Conservation (phyloP, 305 asterid genomes). For the Coffea humblotiana region DNA sequence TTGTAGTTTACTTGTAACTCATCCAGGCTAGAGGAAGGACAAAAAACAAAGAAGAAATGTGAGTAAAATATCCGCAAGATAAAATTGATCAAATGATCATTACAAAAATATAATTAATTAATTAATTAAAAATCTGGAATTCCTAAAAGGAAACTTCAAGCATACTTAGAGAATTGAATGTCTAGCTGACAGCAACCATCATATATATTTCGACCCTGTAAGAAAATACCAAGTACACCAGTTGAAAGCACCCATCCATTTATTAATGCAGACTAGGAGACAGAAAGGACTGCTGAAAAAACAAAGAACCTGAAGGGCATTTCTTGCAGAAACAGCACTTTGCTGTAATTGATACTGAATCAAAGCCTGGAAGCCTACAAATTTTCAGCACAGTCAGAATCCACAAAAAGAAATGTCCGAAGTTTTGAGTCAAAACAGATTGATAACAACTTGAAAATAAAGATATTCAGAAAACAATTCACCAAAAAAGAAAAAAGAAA, state of each 20-base stretch:
- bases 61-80: slow-evolving; percentile 20
- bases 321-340: slow-evolving; percentile 79
- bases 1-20: slow-evolving; percentile 94
- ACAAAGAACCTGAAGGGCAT: slow-evolving; percentile 71
- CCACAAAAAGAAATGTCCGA: background rate
- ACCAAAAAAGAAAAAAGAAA: background rate
- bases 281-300: background rate
- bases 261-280: background rate
- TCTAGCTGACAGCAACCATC: slow-evolving; percentile 99
- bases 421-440: background rate
- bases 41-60: slow-evolving; percentile 23
- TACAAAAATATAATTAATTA: too few species aligned
- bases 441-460: background rate
- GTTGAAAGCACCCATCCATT: slow-evolving; percentile 7
- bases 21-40: slow-evolving; percentile 64
- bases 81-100: slow-evolving; percentile 6
- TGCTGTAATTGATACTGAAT: slow-evolving; percentile 77
- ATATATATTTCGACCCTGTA: slow-evolving; percentile 87
- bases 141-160: slow-evolving; percentile 1
- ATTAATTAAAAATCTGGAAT: slow-evolving; percentile 10
- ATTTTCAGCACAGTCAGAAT: slow-evolving; percentile 26
- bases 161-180: slow-evolving; percentile 96
- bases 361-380: slow-evolving; percentile 92
- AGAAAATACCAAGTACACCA: slow-evolving; percentile 9
- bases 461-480: slow-evolving; percentile 11